phyloP scores from a whole-genome alignment of 176 grass and related monocot species.

The Coix lacrymajobi region DNA sequence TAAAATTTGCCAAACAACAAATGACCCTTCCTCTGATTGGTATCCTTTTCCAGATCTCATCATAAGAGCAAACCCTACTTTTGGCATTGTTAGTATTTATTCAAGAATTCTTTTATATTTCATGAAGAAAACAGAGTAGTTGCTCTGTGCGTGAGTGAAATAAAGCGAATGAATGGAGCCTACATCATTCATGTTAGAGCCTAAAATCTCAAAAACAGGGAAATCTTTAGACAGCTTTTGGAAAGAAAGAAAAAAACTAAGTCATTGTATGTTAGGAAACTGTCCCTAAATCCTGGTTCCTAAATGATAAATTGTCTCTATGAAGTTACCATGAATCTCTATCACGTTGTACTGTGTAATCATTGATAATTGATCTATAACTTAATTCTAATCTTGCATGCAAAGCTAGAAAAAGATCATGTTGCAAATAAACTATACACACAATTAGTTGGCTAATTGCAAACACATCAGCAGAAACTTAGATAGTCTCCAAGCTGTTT shows the following conservation, averaged over 20 bases:
- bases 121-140: neutral
- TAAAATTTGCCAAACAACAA: neutral
- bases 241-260: neutral
- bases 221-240: neutral
- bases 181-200: neutral
- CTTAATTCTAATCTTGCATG: neutral
- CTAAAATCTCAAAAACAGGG: neutral
- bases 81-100: neutral
- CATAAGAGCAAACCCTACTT: neutral
- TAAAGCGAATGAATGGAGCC: neutral
- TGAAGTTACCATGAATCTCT: neutral
- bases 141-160: neutral
- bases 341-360: neutral
- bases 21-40: neutral
- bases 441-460: neutral
- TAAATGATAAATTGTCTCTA: neutral
- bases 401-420: neutral
- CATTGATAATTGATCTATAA: neutral
- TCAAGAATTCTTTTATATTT: neutral
- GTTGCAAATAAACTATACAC: neutral
- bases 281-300: too few species aligned
- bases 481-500: neutral
- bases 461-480: neutral
- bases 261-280: neutral
- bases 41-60: neutral